Conservation (phyloP, 2,329 filamentous ascomycete genomes). For the Cucurbitaria berberidis region DNA sequence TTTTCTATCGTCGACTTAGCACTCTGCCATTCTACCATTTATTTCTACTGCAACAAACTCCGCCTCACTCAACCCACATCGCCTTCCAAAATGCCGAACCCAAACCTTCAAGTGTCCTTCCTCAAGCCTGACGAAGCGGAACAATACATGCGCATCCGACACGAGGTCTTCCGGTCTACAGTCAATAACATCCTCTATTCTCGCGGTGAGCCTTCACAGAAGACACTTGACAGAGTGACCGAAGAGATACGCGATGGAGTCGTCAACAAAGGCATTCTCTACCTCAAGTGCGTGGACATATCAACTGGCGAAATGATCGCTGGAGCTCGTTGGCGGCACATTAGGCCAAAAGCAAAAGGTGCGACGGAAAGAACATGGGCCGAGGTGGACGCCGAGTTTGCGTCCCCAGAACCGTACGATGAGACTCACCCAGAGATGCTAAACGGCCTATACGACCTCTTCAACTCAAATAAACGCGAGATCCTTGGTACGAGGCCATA, state of each 20-base stretch:
- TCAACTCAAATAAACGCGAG: constrained; percentile 33
- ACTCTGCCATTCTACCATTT: not conserved
- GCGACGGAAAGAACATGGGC: constrained; percentile 29
- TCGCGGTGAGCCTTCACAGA: constrained; percentile 32
- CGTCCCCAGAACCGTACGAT: constrained; percentile 30
- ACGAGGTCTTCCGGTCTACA: constrained; percentile 38
- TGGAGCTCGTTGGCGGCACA: constrained; percentile 37
- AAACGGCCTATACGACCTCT: constrained; percentile 24
- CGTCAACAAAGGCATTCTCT: constrained; percentile 31
- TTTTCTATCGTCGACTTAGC: not conserved
- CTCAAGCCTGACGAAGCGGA: constrained; percentile 36
- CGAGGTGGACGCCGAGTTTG: constrained; percentile 35
- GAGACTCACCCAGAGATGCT: constrained; percentile 36
- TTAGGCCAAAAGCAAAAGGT: constrained; percentile 23
- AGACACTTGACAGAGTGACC: constrained; percentile 31
- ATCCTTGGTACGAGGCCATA: constrained; percentile 31
- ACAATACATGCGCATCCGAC: constrained; percentile 40
- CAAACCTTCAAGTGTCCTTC: constrained; percentile 34
- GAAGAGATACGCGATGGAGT: constrained; percentile 30
- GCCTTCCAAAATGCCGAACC: constrained; percentile 22
- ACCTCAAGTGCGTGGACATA: constrained; percentile 38
- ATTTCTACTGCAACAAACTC: not conserved
- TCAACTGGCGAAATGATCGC: constrained; percentile 36
- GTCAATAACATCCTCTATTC: constrained; percentile 46
- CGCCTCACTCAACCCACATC: not conserved